Percentiles rank a stretch among this genome's conserved stretches.
These are phyloP conservation scores for Fusarium coicis DNA, from an alignment of 2,329 filamentous ascomycete species.

Conservation along the genomic window DNA sequence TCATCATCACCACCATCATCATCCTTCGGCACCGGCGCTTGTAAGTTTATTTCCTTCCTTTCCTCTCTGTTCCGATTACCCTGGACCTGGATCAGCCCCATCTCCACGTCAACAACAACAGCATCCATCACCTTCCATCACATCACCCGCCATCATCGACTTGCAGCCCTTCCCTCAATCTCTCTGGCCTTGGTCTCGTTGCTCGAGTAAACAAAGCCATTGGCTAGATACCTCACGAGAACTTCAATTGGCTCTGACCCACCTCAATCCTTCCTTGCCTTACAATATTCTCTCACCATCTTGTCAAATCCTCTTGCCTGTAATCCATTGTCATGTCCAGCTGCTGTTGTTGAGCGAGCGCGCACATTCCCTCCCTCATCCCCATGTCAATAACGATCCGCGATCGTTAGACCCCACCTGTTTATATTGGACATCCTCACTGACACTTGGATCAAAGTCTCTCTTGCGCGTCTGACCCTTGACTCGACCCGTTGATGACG, in stretches of 20 bases:
- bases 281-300: conserved; percentile 13
- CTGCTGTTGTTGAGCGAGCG: conserved; percentile 24
- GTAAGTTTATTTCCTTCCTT: conserved; percentile 26
- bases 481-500: conserved; percentile 39
- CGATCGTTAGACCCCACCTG: conserved; percentile 19
- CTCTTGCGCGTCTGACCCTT: conserved; percentile 34
- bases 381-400: conserved; percentile 20
- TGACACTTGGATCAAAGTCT: conserved; percentile 30
- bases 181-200: conserved; percentile 10
- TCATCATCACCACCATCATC: conserved; percentile 25
- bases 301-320: conserved; percentile 17
- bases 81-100: conserved; percentile 15
- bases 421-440: conserved; percentile 11
- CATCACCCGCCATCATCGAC: conserved; percentile 22
- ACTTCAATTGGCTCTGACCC: conserved; percentile 45
- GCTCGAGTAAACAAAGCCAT: conserved; percentile 53
- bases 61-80: conserved; percentile 18
- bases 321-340: conserved; percentile 7
- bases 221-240: conserved; percentile 45
- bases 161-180: background rate
- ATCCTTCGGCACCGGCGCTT: conserved; percentile 33
- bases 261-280: conserved; percentile 28
- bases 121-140: conserved; percentile 9
- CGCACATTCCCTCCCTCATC: conserved; percentile 28
- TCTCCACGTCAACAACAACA: conserved; percentile 16